Evolutionary conservation across 305 asterid species (phyloP), one percentile per base, ranked within the genome.

Genomic region (Stenogyne calaminthoides): DNA sequence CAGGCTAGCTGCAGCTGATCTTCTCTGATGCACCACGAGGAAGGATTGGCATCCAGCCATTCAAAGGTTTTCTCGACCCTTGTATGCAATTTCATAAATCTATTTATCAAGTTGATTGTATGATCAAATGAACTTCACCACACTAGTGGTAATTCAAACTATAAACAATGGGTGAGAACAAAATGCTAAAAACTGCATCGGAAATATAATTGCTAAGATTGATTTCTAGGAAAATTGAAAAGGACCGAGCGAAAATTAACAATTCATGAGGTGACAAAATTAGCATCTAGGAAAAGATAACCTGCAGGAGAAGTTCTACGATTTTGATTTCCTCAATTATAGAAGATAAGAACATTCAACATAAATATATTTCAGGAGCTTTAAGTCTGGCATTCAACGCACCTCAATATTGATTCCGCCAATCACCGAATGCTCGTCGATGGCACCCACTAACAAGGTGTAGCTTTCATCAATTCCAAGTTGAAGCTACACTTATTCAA

Each of bases 401-500:
- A 90, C 98, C 97, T 91, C 97, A 70, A 93, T 88, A 5, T 89
- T 85, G 62, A 83, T 77, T 19, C 76, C 91, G 20, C 88, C 93
- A 40, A 89, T 76, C 62, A 93, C 81, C 3, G 98, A 93, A 36
- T 64, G 84, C 63, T 71, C 87, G 25, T 86, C 86, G 9, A 69
- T 70, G 69, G 80, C 84, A 5, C 88, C 84, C 82, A 88, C 93
- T 76, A 85, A 76, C 77, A 91, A 78, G 16, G 96, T 77, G 77
- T 93, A 93, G 83, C 94, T 93, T 87, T 93, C 98, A 64, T 93
- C 98, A 49, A 86, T 88, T 60, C 96, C 98, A 58, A 93, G 95
- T 78, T 88, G 89, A 71, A 93, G 86, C 97, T 93, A 72, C 74
- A 80, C 62, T 18, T 58, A 64, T 61, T 69, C 76, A 61, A 58